Conservation (phyloP, 805 yeast species). For the Suhomyces vadensis region DNA sequence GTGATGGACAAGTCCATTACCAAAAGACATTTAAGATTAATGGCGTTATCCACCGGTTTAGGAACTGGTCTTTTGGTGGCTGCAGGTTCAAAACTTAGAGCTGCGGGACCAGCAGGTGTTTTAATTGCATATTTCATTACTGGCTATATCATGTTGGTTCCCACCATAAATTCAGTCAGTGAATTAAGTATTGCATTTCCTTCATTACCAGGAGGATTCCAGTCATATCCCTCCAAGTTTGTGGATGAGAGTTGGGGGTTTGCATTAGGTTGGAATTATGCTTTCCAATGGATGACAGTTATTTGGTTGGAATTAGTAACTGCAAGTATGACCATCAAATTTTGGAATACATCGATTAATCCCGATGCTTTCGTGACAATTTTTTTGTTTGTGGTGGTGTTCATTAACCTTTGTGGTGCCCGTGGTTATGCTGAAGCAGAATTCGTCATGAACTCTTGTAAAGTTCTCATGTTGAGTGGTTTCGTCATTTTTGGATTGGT, state of each 20-base stretch:
- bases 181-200: conserved; percentile 30
- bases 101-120: conserved; percentile 27
- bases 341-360: conserved; percentile 24
- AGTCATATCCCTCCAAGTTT: conserved; percentile 29
- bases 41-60: conserved; percentile 32
- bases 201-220: conserved; percentile 29
- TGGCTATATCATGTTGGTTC: conserved; percentile 27
- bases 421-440: conserved; percentile 33
- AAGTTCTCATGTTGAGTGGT: conserved; percentile 27
- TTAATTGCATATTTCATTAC: conserved; percentile 25
- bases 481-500: conserved; percentile 30
- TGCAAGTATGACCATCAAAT: conserved; percentile 28
- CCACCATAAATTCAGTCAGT: conserved; percentile 30
- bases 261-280: conserved; percentile 42
- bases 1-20: conserved; percentile 11
- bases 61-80: conserved; percentile 35
- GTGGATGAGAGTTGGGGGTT: conserved; percentile 40
- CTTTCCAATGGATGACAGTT: conserved; percentile 31
- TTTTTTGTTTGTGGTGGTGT: conserved; percentile 22
- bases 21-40: conserved; percentile 28
- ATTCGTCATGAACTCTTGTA: conserved; percentile 27
- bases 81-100: conserved; percentile 25
- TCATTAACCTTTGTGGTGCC: conserved; percentile 28
- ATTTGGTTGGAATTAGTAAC: conserved; percentile 29
- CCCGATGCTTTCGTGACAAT: conserved; percentile 25